Conservation (phyloP, 768 basidiomycete species). For the Russula foetens region DNA sequence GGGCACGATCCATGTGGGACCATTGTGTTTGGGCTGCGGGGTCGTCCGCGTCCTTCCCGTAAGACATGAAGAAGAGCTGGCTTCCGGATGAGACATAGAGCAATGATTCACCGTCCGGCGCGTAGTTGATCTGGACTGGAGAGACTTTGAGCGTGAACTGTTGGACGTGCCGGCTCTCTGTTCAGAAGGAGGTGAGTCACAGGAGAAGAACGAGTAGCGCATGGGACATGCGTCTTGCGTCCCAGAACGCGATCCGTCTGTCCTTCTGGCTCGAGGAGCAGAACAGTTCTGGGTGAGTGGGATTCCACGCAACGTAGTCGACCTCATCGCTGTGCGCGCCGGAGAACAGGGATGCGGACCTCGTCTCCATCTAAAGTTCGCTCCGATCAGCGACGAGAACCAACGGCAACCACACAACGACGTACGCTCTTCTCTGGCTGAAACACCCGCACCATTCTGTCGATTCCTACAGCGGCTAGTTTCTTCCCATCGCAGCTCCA, state of each 20-base stretch:
- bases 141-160: constrained; percentile 49
- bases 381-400: no score
- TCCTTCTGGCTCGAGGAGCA: constrained; percentile 76
- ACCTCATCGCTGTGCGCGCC: constrained; percentile 73
- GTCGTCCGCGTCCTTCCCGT: constrained; percentile 45
- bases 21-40: constrained; percentile 39
- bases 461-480: constrained; percentile 73
- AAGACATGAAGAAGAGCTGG: constrained; percentile 53
- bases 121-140: constrained; percentile 59
- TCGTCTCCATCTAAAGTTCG: constrained; percentile 51
- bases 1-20: constrained; percentile 29
- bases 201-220: not conserved
- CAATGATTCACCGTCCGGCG: constrained; percentile 62
- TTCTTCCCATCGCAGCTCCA: constrained; percentile 84
- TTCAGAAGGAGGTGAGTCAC: not conserved
- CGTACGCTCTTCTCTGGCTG: constrained; percentile 68
- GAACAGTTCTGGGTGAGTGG: constrained; percentile 75
- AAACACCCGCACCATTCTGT: constrained; percentile 74
- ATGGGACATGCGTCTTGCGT: constrained; percentile 58
- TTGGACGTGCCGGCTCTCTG: constrained; percentile 67
- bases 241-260: constrained; percentile 72
- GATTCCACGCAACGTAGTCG: constrained; percentile 82
- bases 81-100: constrained; percentile 55
- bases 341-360: constrained; percentile 54
- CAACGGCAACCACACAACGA: constrained; percentile 9